phyloP scores from a whole-genome alignment of 2,329 filamentous ascomycete genomes.

The Blastomyces parvus region DNA sequence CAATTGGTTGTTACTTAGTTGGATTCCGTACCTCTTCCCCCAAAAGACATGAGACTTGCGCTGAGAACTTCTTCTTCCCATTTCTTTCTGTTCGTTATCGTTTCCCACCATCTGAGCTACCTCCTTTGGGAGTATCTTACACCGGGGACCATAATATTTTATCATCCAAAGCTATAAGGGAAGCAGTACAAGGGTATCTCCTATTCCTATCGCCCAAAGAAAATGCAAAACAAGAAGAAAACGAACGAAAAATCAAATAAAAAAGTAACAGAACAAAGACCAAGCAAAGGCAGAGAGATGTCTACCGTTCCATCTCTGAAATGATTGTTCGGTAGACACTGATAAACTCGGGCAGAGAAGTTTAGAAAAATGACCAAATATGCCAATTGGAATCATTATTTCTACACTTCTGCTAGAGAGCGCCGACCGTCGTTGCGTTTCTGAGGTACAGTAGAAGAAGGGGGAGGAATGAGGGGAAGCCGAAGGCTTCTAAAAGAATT shows the following conservation, averaged over 20 bases:
- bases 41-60: neutral
- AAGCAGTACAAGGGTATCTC: neutral
- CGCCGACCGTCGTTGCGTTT: neutral
- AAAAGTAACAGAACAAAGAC: neutral
- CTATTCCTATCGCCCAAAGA: neutral
- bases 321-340: neutral
- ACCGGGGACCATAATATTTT: neutral
- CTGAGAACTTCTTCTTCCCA: neutral
- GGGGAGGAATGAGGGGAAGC: neutral
- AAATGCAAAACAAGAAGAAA: neutral
- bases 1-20: neutral
- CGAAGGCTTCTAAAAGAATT: neutral
- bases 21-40: neutral
- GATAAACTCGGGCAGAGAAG: conserved; percentile 1
- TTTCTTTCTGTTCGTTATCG: neutral
- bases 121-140: neutral
- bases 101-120: neutral
- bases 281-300: neutral
- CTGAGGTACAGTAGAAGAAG: neutral
- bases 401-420: neutral
- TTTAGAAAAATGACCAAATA: conserved; percentile 1
- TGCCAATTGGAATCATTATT: neutral
- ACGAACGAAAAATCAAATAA: neutral
- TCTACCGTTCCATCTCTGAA: conserved; percentile 2
- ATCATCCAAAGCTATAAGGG: neutral